Base-by-base conservation (phyloP, 1,284 basidiomycete genomes). In the Ceratobasidium sp. region DNA sequence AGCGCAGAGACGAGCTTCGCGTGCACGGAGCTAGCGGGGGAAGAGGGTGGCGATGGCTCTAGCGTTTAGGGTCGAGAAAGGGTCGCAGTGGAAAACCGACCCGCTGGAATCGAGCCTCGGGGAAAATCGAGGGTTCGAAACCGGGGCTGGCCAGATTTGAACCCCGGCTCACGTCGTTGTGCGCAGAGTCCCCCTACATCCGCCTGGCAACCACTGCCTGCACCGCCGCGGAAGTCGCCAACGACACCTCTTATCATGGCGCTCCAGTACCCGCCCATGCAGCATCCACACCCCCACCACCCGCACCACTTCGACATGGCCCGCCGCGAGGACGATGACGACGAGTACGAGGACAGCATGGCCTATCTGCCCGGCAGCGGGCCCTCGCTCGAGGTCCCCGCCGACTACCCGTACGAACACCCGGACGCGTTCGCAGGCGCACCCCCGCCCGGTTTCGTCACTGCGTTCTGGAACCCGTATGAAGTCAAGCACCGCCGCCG, bases 401-500 rank as follows among this genome's bases (percentile, higher is more conserved):
- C 23, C 43, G 67, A 41, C 67, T 57, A 44, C n/a, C 8, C 26
- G 18, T 30, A 47, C 67, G 26, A 23, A 32, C 47, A 49, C 47
- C 35, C 35, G 35, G 35, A 11, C 35, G 23, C 52, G 11, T 21
- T 13, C 18, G 50, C 50, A 11, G 14, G 32, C 44, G 43, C 61
- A 2, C 26, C 67, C 66, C 52, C 55, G 55, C 55, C 67, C 3
- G 67, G 67, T 16, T 70, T 70, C 26, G 67, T 70, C 41, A 73
- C 66, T 6, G 73, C 74, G 35, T 75, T 73, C n/a, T 94, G 93
- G 83, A 89, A 89, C 72, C 92, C 92, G 71, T 92, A 92, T 82
- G 91, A 95, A 83, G 92, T 96, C 82, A 96, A 96, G 84, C 94
- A 96, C 78, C 86, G 94, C 72, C 92, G 94, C 77, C 85, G 94